Evolutionary conservation across 176 grass and related monocot genomes (phyloP).

Genomic region (Triticum dicoccoides): DNA sequence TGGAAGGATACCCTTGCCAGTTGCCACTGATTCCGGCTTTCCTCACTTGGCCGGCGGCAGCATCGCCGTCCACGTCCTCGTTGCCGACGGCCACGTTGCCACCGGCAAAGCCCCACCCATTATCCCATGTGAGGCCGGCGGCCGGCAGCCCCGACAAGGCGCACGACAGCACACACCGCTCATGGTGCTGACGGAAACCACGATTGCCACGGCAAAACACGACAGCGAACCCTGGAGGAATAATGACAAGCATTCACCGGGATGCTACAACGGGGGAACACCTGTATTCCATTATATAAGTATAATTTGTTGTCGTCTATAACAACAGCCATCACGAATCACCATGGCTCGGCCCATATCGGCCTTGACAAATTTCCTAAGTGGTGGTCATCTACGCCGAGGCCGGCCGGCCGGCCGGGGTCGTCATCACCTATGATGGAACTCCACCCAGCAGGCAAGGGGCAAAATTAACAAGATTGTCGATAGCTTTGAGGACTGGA

Average conservation of each 20-base stretch:
- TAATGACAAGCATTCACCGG: background rate
- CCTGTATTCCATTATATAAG: conserved; percentile 34
- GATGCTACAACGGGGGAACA: conserved; percentile 16
- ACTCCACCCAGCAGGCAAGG: conserved; percentile 12
- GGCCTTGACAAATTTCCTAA: conserved; percentile 30
- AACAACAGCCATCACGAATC: conserved; percentile 38
- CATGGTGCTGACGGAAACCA: background rate
- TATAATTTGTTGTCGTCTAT: conserved; percentile 22
- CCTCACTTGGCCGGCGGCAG: background rate
- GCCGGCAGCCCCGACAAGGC: conserved; percentile 24
- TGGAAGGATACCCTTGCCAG: background rate
- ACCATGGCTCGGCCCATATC: conserved; percentile 20
- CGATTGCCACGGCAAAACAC: background rate
- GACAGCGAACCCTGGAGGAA: conserved; percentile 8
- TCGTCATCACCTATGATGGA: background rate
- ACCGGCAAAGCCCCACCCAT: background rate
- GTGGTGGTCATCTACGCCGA: conserved; percentile 35
- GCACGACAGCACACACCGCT: background rate
- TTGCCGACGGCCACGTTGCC: conserved; percentile 10
- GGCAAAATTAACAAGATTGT: conserved; percentile 41
- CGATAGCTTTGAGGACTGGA: conserved; percentile 23
- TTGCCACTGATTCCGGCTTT: background rate
- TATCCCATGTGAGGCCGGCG: conserved; percentile 31
- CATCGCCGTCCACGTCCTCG: background rate
- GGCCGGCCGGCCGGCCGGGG: background rate